phyloP scores from a whole-genome alignment of 306 rosid genomes.

The Dalbergia cultrata region DNA sequence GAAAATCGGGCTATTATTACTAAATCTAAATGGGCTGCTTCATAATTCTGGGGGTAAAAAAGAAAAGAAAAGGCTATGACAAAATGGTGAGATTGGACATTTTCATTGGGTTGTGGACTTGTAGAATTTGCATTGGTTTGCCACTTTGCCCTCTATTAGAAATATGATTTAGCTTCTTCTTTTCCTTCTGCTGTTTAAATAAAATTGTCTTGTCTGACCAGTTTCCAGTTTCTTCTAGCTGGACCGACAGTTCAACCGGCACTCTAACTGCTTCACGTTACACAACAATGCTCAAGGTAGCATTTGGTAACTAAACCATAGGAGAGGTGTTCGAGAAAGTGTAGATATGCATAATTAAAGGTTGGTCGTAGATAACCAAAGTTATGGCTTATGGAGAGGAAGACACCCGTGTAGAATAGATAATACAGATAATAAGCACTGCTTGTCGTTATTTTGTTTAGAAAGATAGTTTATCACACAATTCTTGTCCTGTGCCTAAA shows the following conservation, averaged over 20 bases:
- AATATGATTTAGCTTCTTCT: background rate
- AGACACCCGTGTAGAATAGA: conserved; percentile 6
- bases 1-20: background rate
- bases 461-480: background rate
- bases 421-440: background rate
- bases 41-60: background rate
- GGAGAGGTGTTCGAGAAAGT: background rate
- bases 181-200: background rate
- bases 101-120: conserved; percentile 9
- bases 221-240: too few species aligned
- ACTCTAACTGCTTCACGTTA: background rate
- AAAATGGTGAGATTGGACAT: background rate
- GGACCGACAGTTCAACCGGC: too few species aligned
- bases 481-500: background rate
- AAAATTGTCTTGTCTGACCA: too few species aligned
- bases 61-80: background rate
- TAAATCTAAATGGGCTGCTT: background rate
- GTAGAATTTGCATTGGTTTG: background rate
- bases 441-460: background rate
- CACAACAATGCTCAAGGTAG: background rate
- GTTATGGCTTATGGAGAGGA: background rate
- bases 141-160: background rate
- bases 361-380: background rate
- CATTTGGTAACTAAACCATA: background rate
- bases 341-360: background rate